A percentile compares a stretch with the other conserved stretches of the same genome.
These are phyloP conservation scores for Ascochyta rabiei DNA, from an alignment of 2,329 filamentous ascomycete species.

Conservation along the genomic window DNA sequence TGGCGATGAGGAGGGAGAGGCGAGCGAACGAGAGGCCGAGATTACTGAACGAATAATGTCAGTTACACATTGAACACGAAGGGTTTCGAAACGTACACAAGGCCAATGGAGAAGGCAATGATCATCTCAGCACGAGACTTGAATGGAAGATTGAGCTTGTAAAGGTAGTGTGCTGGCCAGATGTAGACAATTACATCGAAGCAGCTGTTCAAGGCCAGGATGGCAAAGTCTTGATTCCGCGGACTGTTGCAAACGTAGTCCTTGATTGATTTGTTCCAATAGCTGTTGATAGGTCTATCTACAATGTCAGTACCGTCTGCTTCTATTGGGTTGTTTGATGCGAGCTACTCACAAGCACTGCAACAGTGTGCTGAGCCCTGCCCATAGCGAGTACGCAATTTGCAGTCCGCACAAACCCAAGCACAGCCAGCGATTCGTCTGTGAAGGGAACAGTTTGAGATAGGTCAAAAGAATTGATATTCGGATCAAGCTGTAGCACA, in stretches of 20 bases:
- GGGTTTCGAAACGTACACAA: constrained; percentile 7
- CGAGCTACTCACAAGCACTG: constrained; percentile 8
- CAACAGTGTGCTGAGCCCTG: constrained; percentile 4
- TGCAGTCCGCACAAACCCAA: constrained; percentile 13
- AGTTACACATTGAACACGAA: not conserved
- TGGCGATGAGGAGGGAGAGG: constrained; percentile 14
- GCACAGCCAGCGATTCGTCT: constrained; percentile 21
- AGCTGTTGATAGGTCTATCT: constrained; percentile 10
- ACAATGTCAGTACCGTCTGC: not conserved
- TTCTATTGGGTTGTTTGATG: not conserved
- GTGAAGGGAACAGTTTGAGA: constrained; percentile 18
- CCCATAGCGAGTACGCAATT: constrained; percentile 8
- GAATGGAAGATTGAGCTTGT: constrained; percentile 24
- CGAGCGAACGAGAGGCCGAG: constrained; percentile 13
- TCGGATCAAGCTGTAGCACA: constrained; percentile 17
- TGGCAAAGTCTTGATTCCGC: constrained; percentile 16
- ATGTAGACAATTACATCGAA: constrained; percentile 24
- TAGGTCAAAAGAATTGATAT: constrained; percentile 20
- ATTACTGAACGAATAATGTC: constrained; percentile 1
- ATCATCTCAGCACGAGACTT: constrained; percentile 18
- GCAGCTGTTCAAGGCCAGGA: constrained; percentile 21
- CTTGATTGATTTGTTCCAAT: constrained; percentile 13
- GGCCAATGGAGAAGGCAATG: constrained; percentile 19
- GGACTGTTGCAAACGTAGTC: constrained; percentile 15
- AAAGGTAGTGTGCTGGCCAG: constrained; percentile 27